Conservation (phyloP, 331 rosid species). For the Malus hybrid region DNA sequence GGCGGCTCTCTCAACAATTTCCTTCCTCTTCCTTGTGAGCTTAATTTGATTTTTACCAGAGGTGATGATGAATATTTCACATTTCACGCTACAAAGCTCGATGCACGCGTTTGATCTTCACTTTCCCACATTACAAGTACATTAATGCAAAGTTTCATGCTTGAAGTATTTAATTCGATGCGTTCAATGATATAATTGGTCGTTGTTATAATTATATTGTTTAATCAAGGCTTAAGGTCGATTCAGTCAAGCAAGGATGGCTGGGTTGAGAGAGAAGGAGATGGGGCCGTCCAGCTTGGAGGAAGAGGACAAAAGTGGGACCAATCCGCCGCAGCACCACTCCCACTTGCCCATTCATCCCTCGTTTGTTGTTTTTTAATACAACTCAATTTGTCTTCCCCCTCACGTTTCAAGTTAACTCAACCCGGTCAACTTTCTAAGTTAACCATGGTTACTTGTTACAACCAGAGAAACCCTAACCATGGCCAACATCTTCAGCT, state of each 20-base stretch:
- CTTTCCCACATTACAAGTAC: neutral
- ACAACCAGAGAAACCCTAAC: neutral
- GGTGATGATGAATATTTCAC: neutral
- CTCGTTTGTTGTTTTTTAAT: no score
- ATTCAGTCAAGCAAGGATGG: neutral
- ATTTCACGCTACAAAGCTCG: neutral
- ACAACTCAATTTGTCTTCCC: neutral
- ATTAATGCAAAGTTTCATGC: neutral
- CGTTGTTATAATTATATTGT: neutral
- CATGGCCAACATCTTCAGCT: neutral
- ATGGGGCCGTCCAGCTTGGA: neutral
- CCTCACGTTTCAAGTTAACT: neutral
- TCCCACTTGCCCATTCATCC: neutral
- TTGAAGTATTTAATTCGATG: neutral
- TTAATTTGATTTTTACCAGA: no score
- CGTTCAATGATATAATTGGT: neutral
- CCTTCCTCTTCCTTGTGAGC: conserved; percentile 67
- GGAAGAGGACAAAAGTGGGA: neutral
- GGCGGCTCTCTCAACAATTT: conserved; percentile 79
- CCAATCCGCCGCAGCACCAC: neutral
- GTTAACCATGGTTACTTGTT: conserved; percentile 36
- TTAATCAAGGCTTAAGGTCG: neutral
- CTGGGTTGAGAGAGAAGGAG: neutral
- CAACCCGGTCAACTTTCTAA: conserved; percentile 25
- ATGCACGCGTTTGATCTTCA: neutral